Conservation (phyloP, 805 yeast species). For the Lipomyces starkeyi region DNA sequence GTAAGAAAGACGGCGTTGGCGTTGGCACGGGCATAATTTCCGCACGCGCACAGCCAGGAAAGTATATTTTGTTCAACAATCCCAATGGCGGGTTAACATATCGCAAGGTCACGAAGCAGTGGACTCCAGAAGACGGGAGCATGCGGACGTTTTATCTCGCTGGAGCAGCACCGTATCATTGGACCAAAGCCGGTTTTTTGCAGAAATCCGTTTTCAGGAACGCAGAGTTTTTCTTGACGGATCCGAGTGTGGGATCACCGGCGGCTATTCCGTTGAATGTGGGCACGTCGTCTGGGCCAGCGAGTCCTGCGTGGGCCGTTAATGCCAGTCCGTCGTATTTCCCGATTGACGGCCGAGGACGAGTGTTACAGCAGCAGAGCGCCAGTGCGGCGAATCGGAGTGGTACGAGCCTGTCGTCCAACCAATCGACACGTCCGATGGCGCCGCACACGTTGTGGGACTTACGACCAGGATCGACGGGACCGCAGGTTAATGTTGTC, state of each 20-base stretch:
- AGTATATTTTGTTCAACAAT: conserved; percentile 33
- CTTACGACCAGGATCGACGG: conserved; percentile 11
- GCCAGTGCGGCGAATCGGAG: background rate
- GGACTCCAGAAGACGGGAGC: conserved; percentile 34
- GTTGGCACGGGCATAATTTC: conserved; percentile 34
- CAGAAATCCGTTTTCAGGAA: conserved; percentile 11
- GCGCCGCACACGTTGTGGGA: conserved; percentile 10
- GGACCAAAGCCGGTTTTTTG: conserved; percentile 34
- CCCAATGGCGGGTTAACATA: conserved; percentile 35
- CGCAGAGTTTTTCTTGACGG: conserved; percentile 28
- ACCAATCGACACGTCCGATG: background rate
- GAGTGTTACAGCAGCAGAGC: conserved; percentile 7
- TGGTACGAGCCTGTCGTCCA: background rate
- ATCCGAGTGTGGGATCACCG: conserved; percentile 29
- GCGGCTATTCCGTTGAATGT: conserved; percentile 20
- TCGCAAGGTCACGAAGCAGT: conserved; percentile 35
- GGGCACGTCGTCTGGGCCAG: conserved; percentile 3
- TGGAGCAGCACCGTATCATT: conserved; percentile 31
- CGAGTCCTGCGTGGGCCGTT: conserved; percentile 5
- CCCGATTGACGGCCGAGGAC: conserved; percentile 10
- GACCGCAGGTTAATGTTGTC: conserved; percentile 9
- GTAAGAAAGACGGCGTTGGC: conserved; percentile 29
- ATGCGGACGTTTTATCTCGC: conserved; percentile 32
- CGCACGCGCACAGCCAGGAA: conserved; percentile 36
- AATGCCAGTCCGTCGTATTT: background rate